Percentiles rank a stretch among this genome's conserved stretches.
Evolutionary conservation across 2,329 filamentous ascomycete species (phyloP).

Genomic region (Tolypocladium sp.): DNA sequence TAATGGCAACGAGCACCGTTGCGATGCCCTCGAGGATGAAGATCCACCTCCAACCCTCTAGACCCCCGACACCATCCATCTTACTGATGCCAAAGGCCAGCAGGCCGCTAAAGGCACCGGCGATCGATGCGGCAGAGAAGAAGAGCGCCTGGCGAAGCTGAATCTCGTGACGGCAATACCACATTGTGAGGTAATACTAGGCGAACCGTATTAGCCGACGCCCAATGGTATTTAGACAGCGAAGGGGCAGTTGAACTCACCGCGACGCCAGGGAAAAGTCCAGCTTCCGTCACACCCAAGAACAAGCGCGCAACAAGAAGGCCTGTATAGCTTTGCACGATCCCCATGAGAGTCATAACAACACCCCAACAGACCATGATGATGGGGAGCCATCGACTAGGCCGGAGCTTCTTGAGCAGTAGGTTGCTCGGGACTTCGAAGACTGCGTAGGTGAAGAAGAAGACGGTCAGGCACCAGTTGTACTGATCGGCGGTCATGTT

Average conservation of each 20-base stretch:
- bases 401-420: slow-evolving; percentile 63
- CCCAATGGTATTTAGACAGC: neutral
- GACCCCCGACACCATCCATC: slow-evolving; percentile 56
- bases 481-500: slow-evolving; percentile 58
- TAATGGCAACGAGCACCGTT: slow-evolving; percentile 57
- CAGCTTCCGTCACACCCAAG: slow-evolving; percentile 58
- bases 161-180: slow-evolving; percentile 49
- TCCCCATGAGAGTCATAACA: slow-evolving; percentile 42
- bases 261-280: slow-evolving; percentile 56
- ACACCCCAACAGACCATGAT: slow-evolving; percentile 60
- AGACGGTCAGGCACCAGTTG: slow-evolving; percentile 60
- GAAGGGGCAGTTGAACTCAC: slow-evolving; percentile 12
- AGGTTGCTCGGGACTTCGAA: slow-evolving; percentile 74
- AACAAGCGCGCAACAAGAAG: slow-evolving; percentile 43
- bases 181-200: slow-evolving; percentile 47
- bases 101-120: slow-evolving; percentile 68
- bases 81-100: slow-evolving; percentile 61
- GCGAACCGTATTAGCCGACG: neutral
- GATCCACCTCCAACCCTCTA: slow-evolving; percentile 56
- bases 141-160: slow-evolving; percentile 58
- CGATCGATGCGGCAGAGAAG: slow-evolving; percentile 73
- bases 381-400: slow-evolving; percentile 63
- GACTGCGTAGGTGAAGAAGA: slow-evolving; percentile 70
- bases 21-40: slow-evolving; percentile 62
- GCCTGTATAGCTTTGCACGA: slow-evolving; percentile 39